Conservation (phyloP, 371 early-diverging fungal genomes). For the Funneliformis caledonium region DNA sequence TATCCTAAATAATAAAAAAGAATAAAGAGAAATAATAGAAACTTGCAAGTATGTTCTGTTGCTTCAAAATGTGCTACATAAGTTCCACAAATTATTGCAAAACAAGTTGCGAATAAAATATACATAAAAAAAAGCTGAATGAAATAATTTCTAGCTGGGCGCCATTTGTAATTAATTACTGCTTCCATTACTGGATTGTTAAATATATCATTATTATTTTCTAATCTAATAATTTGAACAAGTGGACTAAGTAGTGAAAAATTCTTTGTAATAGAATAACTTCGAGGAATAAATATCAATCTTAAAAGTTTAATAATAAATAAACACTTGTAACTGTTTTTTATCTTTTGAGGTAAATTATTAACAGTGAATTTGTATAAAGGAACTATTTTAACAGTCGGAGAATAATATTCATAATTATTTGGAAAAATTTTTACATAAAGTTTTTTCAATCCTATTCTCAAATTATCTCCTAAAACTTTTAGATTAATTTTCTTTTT, state of each 20-base stretch:
- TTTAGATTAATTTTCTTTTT: too few species aligned
- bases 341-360: neutral
- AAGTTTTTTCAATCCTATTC: too few species aligned
- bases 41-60: neutral
- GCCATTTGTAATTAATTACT: neutral
- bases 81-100: neutral
- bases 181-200: neutral
- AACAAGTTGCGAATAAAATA: neutral
- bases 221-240: neutral
- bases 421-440: too few species aligned
- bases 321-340: neutral
- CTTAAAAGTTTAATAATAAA: neutral
- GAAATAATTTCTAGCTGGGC: neutral
- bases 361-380: neutral
- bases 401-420: neutral
- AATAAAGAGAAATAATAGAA: neutral
- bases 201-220: neutral
- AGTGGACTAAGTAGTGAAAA: neutral
- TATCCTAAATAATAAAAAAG: neutral
- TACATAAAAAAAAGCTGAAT: neutral
- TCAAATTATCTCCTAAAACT: too few species aligned
- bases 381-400: too few species aligned
- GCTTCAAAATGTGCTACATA: neutral
- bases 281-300: too few species aligned
- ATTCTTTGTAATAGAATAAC: too few species aligned